A percentile compares a stretch with the other conserved stretches of the same genome.
Conservation (phyloP, 305 asterid species). For the Ruellia speciosa region DNA sequence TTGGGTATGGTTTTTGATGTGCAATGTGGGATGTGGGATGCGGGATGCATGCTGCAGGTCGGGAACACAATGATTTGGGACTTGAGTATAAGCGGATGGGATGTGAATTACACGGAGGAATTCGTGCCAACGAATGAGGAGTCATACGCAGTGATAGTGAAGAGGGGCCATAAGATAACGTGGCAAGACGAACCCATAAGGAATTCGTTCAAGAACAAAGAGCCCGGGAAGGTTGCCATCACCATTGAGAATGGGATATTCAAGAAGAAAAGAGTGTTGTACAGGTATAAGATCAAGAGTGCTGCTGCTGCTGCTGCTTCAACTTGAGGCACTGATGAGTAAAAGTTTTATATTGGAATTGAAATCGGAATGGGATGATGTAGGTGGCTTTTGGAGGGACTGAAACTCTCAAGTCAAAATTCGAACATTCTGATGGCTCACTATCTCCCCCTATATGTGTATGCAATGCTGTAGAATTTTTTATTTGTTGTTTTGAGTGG, state of each 20-base stretch:
- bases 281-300: slow-evolving; percentile 33
- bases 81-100: slow-evolving; percentile 48
- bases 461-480: too few species aligned
- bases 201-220: slow-evolving; percentile 34
- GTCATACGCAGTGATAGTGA: slow-evolving; percentile 44
- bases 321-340: too few species aligned
- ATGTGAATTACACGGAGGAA: slow-evolving; percentile 56
- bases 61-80: slow-evolving; percentile 51
- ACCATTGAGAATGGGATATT: slow-evolving; percentile 38
- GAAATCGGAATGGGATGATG: too few species aligned
- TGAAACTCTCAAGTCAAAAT: too few species aligned
- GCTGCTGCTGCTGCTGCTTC: neutral
- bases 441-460: too few species aligned
- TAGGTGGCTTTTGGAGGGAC: too few species aligned
- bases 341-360: too few species aligned
- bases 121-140: slow-evolving; percentile 42
- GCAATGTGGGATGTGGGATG: too few species aligned
- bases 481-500: too few species aligned
- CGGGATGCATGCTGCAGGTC: slow-evolving; percentile 24
- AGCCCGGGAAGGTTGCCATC: slow-evolving; percentile 45
- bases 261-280: slow-evolving; percentile 39
- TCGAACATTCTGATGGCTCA: too few species aligned
- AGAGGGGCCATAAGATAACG: slow-evolving; percentile 34
- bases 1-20: neutral
- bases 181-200: slow-evolving; percentile 43